Evolutionary conservation across 177 flowering plant species (phyloP).

Genomic region (Tripterygium wilfordii): DNA sequence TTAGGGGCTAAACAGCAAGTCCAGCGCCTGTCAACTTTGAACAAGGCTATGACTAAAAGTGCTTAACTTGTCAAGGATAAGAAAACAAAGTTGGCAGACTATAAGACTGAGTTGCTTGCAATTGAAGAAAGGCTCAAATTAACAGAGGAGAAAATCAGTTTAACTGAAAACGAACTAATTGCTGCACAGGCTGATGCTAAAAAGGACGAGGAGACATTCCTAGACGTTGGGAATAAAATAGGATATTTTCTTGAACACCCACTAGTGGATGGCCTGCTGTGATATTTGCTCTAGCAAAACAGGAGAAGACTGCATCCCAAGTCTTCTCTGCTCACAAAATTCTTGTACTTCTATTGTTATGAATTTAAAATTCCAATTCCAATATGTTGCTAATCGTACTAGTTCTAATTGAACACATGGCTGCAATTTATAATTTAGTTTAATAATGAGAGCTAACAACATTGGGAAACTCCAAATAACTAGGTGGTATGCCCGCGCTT

Average conservation of each 20-base stretch:
- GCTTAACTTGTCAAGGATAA: slow-evolving; percentile 1
- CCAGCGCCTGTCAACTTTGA: neutral
- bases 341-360: neutral
- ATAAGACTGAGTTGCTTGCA: neutral
- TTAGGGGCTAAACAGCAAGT: slow-evolving; percentile 3
- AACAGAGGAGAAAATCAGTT: too few species aligned
- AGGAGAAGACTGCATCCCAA: too few species aligned
- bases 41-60: neutral
- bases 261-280: neutral
- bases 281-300: neutral
- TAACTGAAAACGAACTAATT: too few species aligned
- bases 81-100: neutral
- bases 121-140: neutral
- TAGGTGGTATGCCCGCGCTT: too few species aligned
- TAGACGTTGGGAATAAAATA: neutral
- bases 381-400: too few species aligned
- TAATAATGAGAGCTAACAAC: too few species aligned
- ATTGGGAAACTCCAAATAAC: too few species aligned
- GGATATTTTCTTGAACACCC: neutral
- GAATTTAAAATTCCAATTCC: too few species aligned
- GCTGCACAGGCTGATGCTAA: neutral
- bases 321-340: neutral
- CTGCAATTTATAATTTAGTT: too few species aligned
- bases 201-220: neutral
- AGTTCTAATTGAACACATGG: too few species aligned